Conservation (phyloP, 2,329 filamentous ascomycete genomes). For the Dichotomopilus funicola region DNA sequence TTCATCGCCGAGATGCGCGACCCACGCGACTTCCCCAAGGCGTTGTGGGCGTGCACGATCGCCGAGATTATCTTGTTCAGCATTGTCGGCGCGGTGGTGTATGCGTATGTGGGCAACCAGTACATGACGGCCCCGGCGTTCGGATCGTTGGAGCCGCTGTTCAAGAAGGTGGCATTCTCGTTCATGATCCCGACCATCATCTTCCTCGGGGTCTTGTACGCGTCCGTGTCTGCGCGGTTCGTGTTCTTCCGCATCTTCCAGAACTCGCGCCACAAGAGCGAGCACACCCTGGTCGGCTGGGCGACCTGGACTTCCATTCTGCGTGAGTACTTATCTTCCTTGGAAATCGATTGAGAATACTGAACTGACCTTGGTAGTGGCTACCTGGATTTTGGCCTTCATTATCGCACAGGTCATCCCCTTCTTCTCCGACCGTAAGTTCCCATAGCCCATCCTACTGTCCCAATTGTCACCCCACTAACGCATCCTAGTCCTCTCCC, state of each 20-base stretch:
- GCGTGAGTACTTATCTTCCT: conserved; percentile 30
- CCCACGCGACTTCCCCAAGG: conserved; percentile 81
- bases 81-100: conserved; percentile 72
- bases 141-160: conserved; percentile 69
- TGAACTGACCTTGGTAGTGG: conserved; percentile 32
- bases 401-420: conserved; percentile 90
- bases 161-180: conserved; percentile 83
- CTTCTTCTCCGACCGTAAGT: conserved; percentile 72
- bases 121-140: conserved; percentile 87
- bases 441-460: too few species aligned
- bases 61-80: conserved; percentile 82
- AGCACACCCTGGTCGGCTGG: conserved; percentile 76
- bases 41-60: conserved; percentile 84
- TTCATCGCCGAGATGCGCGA: conserved; percentile 93
- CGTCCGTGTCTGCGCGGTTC: conserved; percentile 83
- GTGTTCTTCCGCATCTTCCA: conserved; percentile 86
- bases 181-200: conserved; percentile 96
- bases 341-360: not conserved
- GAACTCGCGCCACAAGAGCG: conserved; percentile 69
- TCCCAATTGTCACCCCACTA: not conserved
- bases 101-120: conserved; percentile 81
- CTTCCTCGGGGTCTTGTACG: conserved; percentile 85
- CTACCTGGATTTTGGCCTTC: conserved; percentile 81
- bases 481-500: conserved; percentile 45
- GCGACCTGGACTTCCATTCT: conserved; percentile 72